Conservation (phyloP, 257 asterid genomes). For the Solanum raphanifolium region DNA sequence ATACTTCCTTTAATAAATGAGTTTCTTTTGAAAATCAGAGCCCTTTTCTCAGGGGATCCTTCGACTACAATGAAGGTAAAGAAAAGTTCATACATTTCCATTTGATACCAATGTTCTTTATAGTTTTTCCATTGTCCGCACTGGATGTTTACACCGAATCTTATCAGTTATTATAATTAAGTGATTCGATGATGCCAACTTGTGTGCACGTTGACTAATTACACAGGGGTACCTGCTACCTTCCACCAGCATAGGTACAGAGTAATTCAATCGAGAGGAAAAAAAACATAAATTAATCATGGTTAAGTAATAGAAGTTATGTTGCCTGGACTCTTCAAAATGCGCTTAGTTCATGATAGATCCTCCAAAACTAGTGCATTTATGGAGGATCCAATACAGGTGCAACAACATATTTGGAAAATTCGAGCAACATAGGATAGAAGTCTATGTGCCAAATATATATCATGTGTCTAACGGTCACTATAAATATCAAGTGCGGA, state of each 20-base stretch:
- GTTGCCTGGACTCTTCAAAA: neutral
- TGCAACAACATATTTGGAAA: neutral
- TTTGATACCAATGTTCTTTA: neutral
- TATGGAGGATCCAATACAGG: neutral
- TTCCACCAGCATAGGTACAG: neutral
- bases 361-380: neutral
- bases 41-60: constrained; percentile 95
- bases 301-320: neutral
- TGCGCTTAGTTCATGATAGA: neutral
- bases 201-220: neutral
- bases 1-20: constrained; percentile 69
- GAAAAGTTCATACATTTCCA: neutral
- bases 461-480: neutral
- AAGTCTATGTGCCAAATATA: neutral
- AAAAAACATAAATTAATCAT: neutral
- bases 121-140: neutral
- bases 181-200: neutral
- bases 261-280: neutral
- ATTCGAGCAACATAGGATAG: neutral
- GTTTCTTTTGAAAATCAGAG: constrained; percentile 55
- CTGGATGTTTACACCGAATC: neutral
- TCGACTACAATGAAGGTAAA: constrained; percentile 86
- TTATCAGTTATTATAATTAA: neutral
- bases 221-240: neutral
- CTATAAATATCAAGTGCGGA: neutral